Evolutionary conservation across 441 rosid genomes (phyloP).

Genomic region (Kokia cookei): DNA sequence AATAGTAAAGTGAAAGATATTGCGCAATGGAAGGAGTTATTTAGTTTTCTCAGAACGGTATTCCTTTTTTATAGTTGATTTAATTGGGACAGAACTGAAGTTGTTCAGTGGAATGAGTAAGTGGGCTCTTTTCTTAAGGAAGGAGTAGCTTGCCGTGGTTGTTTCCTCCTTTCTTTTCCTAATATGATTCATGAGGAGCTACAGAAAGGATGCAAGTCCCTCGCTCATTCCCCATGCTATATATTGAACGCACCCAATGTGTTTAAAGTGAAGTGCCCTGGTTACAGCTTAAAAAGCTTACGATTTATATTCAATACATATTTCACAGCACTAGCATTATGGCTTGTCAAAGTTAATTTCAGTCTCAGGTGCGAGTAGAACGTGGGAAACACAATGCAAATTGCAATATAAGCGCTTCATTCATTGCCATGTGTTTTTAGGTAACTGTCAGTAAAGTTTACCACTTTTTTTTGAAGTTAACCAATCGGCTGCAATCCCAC

Average conservation of each 20-base stretch:
- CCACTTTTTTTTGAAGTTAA: not conserved
- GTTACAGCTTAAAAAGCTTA: not conserved
- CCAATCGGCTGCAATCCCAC: slow-evolving; percentile 14
- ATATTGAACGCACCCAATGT: not conserved
- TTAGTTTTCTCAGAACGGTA: no score
- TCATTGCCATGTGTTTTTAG: not conserved
- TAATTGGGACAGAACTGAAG: no score
- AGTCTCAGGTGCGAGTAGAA: not conserved
- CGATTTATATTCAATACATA: not conserved
- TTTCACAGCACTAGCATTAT: not conserved
- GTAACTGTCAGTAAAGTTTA: not conserved
- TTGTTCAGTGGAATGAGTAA: no score
- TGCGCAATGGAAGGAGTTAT: no score
- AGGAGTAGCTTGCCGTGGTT: not conserved
- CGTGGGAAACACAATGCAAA: slow-evolving; percentile 5
- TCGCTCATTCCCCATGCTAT: not conserved
- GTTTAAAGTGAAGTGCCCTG: not conserved
- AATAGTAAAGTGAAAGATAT: no score
- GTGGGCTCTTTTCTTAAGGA: no score
- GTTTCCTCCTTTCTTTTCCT: not conserved
- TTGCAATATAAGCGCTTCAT: not conserved
- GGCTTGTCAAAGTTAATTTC: not conserved
- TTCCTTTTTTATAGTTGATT: no score
- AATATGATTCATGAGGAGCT: no score
- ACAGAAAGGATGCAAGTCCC: no score